A percentile compares a stretch with the other conserved stretches of the same genome.
Conservation (phyloP, 805 yeast genomes). For the Saturnispora ahearnii region DNA sequence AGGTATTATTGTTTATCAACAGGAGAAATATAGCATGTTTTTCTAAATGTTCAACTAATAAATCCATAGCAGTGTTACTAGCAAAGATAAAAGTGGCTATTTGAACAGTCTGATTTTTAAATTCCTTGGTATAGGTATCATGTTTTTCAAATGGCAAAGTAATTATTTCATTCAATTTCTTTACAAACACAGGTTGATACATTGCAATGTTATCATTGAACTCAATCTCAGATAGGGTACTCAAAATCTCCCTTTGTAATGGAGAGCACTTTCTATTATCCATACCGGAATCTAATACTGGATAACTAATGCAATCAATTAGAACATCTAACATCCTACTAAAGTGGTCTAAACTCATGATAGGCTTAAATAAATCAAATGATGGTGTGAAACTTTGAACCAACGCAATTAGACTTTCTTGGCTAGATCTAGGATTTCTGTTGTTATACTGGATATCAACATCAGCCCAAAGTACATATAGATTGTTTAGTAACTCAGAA, state of each 20-base stretch:
- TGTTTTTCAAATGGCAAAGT: constrained; percentile 56
- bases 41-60: constrained; percentile 33
- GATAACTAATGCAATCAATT: constrained; percentile 61
- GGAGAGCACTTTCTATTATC: constrained; percentile 53
- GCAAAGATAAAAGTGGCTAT: constrained; percentile 59
- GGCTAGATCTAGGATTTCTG: constrained; percentile 34
- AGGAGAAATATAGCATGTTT: constrained; percentile 24
- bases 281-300: constrained; percentile 44
- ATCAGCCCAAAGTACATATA: constrained; percentile 44
- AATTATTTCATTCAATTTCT: constrained; percentile 45
- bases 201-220: constrained; percentile 21
- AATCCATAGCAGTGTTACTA: constrained; percentile 38
- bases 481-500: constrained; percentile 26
- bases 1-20: constrained; percentile 36
- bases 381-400: constrained; percentile 46
- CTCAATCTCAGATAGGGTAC: constrained; percentile 31
- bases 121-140: constrained; percentile 45
- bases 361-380: constrained; percentile 29
- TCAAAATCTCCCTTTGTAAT: constrained; percentile 53
- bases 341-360: constrained; percentile 30
- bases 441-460: constrained; percentile 39
- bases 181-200: constrained; percentile 38
- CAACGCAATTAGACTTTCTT: constrained; percentile 50
- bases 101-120: constrained; percentile 31
- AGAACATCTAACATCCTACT: constrained; percentile 48